Percentiles rank a stretch among this genome's conserved stretches.
These are phyloP conservation scores for Ramichloridium luteum DNA, from an alignment of 2,329 filamentous ascomycete species.

Conservation along the genomic window DNA sequence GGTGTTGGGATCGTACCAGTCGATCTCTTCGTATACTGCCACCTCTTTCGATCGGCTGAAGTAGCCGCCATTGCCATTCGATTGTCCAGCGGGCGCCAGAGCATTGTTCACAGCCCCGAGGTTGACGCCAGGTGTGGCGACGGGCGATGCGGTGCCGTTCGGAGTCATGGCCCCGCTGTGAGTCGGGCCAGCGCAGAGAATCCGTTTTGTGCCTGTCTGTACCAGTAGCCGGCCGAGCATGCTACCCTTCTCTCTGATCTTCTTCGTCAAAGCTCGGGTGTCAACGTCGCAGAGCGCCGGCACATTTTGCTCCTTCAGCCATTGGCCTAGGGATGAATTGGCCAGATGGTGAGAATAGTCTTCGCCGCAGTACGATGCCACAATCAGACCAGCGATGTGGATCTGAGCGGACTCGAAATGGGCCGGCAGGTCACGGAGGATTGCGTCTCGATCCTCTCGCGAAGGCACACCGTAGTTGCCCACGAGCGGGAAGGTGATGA, in stretches of 20 bases:
- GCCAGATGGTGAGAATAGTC: constrained; percentile 93
- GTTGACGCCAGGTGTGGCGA: constrained; percentile 26
- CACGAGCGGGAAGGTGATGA: constrained; percentile 88
- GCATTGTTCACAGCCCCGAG: constrained; percentile 18
- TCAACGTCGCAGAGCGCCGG: constrained; percentile 93
- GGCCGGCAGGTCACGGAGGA: constrained; percentile 75
- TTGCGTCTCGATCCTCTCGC: constrained; percentile 68
- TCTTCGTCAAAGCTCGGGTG: constrained; percentile 85
- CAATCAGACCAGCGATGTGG: constrained; percentile 83
- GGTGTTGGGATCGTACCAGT: constrained; percentile 85
- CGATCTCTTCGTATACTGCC: constrained; percentile 57
- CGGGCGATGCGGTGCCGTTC: constrained; percentile 25
- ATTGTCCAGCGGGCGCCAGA: constrained; percentile 14
- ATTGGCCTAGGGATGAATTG: constrained; percentile 76
- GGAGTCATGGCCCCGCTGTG: constrained; percentile 18
- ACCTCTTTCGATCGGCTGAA: constrained; percentile 22
- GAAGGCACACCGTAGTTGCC: constrained; percentile 97
- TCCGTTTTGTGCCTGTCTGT: constrained; percentile 41
- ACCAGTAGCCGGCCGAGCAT: constrained; percentile 88
- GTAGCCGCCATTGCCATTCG: constrained; percentile 25
- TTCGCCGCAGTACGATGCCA: constrained; percentile 85
- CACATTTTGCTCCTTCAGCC: constrained; percentile 91
- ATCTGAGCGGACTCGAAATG: constrained; percentile 90
- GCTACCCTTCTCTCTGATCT: constrained; percentile 84
- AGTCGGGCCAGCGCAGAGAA: constrained; percentile 22